A percentile compares a stretch with the other conserved stretches of the same genome.
Evolutionary conservation across 371 early-diverging fungal species (phyloP).

Genomic region (Mucor plumbeus): DNA sequence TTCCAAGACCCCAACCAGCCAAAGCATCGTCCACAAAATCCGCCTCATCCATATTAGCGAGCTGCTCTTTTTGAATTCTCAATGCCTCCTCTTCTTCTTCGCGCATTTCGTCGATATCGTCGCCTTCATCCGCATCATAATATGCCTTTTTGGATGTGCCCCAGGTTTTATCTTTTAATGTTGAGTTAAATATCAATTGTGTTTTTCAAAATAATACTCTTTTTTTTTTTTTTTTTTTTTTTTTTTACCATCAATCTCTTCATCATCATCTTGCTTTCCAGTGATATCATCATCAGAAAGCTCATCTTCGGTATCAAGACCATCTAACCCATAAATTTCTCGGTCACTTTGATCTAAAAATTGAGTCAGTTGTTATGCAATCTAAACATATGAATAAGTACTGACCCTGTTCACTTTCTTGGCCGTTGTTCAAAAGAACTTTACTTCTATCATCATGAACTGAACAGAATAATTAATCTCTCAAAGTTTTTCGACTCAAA

Average conservation of each 20-base stretch:
- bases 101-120: conserved; percentile 76
- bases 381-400: not conserved
- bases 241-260: conserved; percentile 42
- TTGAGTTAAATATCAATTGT: not conserved
- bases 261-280: conserved; percentile 54
- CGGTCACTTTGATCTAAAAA: conserved; percentile 54
- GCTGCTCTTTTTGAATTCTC: conserved; percentile 81
- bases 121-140: conserved; percentile 80
- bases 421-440: conserved; percentile 61
- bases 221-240: conserved; percentile 13
- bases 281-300: conserved; percentile 46
- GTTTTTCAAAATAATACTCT: not conserved
- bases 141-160: conserved; percentile 72
- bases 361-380: not conserved
- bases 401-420: conserved; percentile 40
- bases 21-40: conserved; percentile 87
- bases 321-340: conserved; percentile 69
- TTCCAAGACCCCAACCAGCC: conserved; percentile 46
- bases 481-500: not conserved
- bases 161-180: conserved; percentile 60
- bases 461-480: conserved; percentile 7
- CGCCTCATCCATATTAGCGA: conserved; percentile 81
- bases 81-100: conserved; percentile 94
- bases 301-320: conserved; percentile 45
- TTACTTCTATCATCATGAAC: conserved; percentile 64